These are phyloP conservation scores for Nakazawaea sp. DNA, from an alignment of 805 yeast species.

Conservation along the genomic window DNA sequence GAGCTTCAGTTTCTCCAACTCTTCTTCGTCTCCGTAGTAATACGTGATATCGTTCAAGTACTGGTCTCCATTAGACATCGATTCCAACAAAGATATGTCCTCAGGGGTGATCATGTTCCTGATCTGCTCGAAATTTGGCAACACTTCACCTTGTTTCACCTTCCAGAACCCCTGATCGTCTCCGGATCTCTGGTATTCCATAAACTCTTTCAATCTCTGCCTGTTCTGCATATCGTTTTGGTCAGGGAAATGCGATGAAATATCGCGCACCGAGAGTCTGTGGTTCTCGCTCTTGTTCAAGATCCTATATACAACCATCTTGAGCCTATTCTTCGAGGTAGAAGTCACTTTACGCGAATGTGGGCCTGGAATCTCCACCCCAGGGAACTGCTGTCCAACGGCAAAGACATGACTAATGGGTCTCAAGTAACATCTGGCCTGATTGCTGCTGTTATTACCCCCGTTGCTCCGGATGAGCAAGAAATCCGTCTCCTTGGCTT, in stretches of 20 bases:
- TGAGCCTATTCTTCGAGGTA: conserved; percentile 81
- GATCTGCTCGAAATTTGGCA: conserved; percentile 72
- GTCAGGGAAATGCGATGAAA: conserved; percentile 89
- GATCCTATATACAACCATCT: conserved; percentile 89
- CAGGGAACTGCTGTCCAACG: conserved; percentile 91
- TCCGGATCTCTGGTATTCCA: conserved; percentile 94
- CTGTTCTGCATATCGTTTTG: conserved; percentile 97
- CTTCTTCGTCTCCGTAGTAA: conserved; percentile 32
- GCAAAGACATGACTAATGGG: conserved; percentile 67
- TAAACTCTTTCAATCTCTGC: conserved; percentile 91
- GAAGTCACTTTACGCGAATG: conserved; percentile 94
- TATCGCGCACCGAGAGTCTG: conserved; percentile 78
- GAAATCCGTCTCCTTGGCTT: conserved; percentile 72
- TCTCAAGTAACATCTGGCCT: conserved; percentile 60
- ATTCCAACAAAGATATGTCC: conserved; percentile 77
- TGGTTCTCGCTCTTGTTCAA: conserved; percentile 68
- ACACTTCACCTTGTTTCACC: conserved; percentile 56
- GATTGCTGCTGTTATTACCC: conserved; percentile 54
- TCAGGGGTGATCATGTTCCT: conserved; percentile 88
- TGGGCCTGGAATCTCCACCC: conserved; percentile 94
- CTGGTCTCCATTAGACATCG: conserved; percentile 94
- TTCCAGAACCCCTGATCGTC: conserved; percentile 96
- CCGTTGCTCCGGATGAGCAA: conserved; percentile 75
- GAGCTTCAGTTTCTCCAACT: conserved; percentile 13
- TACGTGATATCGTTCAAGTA: conserved; percentile 73